These are phyloP conservation scores for Boletellus deceptivus DNA, from an alignment of 1,284 basidiomycete species.

Conservation along the genomic window DNA sequence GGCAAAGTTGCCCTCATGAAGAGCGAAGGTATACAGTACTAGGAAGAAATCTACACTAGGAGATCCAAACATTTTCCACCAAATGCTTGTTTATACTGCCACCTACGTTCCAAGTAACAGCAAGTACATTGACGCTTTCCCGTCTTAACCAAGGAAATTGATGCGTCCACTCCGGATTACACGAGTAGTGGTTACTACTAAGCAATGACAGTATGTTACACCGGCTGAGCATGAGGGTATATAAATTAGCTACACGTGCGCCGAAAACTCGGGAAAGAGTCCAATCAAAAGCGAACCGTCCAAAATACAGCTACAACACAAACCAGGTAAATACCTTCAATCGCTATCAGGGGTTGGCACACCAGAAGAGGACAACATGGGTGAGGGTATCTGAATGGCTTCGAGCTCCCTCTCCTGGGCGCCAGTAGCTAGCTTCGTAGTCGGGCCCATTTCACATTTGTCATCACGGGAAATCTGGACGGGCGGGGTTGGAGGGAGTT, in stretches of 20 bases:
- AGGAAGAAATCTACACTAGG: too few relatives aligned
- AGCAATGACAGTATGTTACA: constrained; percentile 19
- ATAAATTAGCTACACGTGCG: constrained; percentile 22
- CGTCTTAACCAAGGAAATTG: not conserved
- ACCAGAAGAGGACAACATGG: constrained; percentile 36
- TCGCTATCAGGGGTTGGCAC: constrained; percentile 31
- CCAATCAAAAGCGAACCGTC: not conserved
- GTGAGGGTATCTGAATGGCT: constrained; percentile 44
- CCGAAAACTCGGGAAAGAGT: constrained; percentile 5
- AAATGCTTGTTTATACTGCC: too few relatives aligned
- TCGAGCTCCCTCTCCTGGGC: constrained; percentile 62
- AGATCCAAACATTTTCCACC: too few relatives aligned
- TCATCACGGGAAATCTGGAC: constrained; percentile 46
- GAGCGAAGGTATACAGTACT: too few relatives aligned
- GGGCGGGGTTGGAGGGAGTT: constrained; percentile 52
- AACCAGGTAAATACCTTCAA: constrained; percentile 10
- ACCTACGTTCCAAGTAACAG: too few relatives aligned
- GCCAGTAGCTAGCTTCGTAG: constrained; percentile 55
- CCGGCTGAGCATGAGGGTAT: not conserved
- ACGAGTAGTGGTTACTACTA: too few relatives aligned
- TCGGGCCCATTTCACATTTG: constrained; percentile 49
- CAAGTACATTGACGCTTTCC: too few relatives aligned
- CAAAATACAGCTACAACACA: not conserved
- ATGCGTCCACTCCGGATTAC: not conserved
- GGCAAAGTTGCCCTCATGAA: too few relatives aligned